Conservation (phyloP, 768 basidiomycete species). For the Cantharellus anzutake region DNA sequence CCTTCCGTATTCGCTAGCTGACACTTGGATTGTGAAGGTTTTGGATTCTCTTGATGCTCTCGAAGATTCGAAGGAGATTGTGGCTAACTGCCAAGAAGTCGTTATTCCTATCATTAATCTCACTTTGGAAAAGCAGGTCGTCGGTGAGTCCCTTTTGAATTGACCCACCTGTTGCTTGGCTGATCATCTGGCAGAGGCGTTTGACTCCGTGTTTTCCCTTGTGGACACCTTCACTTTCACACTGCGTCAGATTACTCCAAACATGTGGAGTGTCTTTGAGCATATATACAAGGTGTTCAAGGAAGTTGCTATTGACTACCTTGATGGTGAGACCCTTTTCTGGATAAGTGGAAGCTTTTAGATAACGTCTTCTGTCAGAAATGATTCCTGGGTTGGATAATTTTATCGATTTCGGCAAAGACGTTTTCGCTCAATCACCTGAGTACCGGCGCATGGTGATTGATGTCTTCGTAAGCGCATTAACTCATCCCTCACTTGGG, state of each 20-base stretch:
- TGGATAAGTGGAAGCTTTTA: background rate
- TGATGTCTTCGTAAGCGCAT: slow-evolving; percentile 64
- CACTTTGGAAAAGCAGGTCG: slow-evolving; percentile 56
- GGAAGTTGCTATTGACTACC: slow-evolving; percentile 63
- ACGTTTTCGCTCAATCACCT: slow-evolving; percentile 46
- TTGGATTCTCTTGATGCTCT: slow-evolving; percentile 47
- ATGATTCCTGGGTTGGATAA: slow-evolving; percentile 82
- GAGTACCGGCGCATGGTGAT: slow-evolving; percentile 67
- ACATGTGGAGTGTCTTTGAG: slow-evolving; percentile 80
- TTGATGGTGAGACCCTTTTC: slow-evolving; percentile 39
- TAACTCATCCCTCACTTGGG: slow-evolving; percentile 51
- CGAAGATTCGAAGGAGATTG: slow-evolving; percentile 37
- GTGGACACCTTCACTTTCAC: slow-evolving; percentile 75
- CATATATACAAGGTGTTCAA: slow-evolving; percentile 70
- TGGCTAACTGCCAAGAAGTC: slow-evolving; percentile 63
- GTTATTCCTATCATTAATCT: slow-evolving; percentile 59
- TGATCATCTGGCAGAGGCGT: slow-evolving; percentile 35
- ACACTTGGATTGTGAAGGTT: slow-evolving; percentile 28
- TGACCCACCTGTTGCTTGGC: background rate
- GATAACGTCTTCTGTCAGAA: slow-evolving; percentile 22
- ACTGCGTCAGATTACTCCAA: slow-evolving; percentile 49
- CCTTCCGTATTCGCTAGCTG: background rate
- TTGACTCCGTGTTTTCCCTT: slow-evolving; percentile 75
- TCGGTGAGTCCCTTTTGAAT: slow-evolving; percentile 31
- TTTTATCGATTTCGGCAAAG: slow-evolving; percentile 67